Conservation (phyloP, 2,329 filamentous ascomycete genomes). For the Nemania sp. region DNA sequence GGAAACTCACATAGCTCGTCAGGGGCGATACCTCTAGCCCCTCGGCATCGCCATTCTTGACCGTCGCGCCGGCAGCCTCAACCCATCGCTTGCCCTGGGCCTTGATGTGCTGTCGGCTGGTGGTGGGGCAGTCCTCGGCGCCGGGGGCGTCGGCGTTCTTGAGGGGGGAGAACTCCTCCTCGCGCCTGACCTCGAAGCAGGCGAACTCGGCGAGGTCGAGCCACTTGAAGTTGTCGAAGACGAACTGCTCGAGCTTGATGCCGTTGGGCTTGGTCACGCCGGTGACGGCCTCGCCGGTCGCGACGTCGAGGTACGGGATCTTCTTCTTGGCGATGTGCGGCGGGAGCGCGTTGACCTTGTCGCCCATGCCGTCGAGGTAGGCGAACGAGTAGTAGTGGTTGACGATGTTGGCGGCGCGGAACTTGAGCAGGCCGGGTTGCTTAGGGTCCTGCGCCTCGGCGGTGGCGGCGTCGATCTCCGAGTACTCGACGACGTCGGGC, state of each 20-base stretch:
- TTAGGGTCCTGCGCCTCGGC: slow-evolving; percentile 88
- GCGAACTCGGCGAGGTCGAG: slow-evolving; percentile 89
- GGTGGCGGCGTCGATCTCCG: slow-evolving; percentile 91
- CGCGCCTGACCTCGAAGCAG: slow-evolving; percentile 93
- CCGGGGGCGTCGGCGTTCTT: slow-evolving; percentile 74
- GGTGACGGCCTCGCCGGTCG: slow-evolving; percentile 82
- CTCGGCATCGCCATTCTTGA: slow-evolving; percentile 67
- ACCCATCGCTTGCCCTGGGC: slow-evolving; percentile 89
- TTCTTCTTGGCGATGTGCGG: slow-evolving; percentile 99
- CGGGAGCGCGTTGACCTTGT: slow-evolving; percentile 86
- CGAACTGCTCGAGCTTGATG: slow-evolving; percentile 99
- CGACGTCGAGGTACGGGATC: slow-evolving; percentile 86
- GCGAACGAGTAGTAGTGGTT: slow-evolving; percentile 99
- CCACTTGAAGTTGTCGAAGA: slow-evolving; percentile 97
- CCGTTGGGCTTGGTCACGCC: slow-evolving; percentile 85
- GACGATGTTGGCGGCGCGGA: slow-evolving; percentile 98
- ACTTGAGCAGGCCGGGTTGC: slow-evolving; percentile 86
- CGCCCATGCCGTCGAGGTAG: slow-evolving; percentile 90
- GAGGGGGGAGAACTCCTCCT: slow-evolving; percentile 97
- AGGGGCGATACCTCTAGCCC: slow-evolving; percentile 93
- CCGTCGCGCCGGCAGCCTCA: slow-evolving; percentile 79
- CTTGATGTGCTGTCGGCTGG: slow-evolving; percentile 91
- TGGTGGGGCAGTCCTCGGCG: slow-evolving; percentile 83
- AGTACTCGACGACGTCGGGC: slow-evolving; percentile 98
- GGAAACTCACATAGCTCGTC: slow-evolving; percentile 88